Evolutionary conservation across 331 rosid species (phyloP).

Genomic region (Rosa hybrid): DNA sequence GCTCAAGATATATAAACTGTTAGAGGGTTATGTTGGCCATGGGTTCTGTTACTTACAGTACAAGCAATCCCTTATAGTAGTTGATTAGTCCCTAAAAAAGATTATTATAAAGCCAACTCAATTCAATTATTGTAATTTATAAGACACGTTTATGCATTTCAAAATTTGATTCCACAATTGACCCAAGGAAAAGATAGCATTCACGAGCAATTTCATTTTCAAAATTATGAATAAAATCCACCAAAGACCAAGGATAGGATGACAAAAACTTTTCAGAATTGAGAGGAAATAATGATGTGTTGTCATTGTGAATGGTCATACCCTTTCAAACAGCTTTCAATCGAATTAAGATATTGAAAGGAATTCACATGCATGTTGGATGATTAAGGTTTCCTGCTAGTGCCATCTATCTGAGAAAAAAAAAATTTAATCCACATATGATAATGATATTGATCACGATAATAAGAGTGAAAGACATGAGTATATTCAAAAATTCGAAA

Average conservation of each 20-base stretch:
- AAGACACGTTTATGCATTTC: not conserved
- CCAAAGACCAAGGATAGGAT: not conserved
- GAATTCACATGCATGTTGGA: not conserved
- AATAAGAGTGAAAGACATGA: not conserved
- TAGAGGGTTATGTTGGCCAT: too few relatives aligned
- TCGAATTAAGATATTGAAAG: not conserved
- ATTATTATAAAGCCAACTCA: not conserved
- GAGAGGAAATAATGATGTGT: conserved; percentile 10
- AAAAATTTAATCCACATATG: not conserved
- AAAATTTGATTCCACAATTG: conserved; percentile 26
- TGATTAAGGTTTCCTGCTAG: conserved; percentile 19
- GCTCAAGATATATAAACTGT: too few relatives aligned
- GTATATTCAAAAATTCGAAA: conserved; percentile 48
- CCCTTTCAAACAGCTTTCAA: not conserved
- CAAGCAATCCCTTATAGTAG: not conserved
- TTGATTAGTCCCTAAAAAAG: not conserved
- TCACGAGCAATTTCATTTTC: conserved; percentile 23
- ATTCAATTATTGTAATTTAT: conserved; percentile 11
- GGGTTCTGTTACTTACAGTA: not conserved
- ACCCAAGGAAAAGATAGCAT: conserved; percentile 14
- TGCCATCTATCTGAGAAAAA: conserved; percentile 14
- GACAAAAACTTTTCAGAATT: conserved; percentile 2
- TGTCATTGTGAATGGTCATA: not conserved
- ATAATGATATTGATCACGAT: not conserved
- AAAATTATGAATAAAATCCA: conserved; percentile 10